Conservation (phyloP, 768 basidiomycete species). For the Kockovaella imperatae region DNA sequence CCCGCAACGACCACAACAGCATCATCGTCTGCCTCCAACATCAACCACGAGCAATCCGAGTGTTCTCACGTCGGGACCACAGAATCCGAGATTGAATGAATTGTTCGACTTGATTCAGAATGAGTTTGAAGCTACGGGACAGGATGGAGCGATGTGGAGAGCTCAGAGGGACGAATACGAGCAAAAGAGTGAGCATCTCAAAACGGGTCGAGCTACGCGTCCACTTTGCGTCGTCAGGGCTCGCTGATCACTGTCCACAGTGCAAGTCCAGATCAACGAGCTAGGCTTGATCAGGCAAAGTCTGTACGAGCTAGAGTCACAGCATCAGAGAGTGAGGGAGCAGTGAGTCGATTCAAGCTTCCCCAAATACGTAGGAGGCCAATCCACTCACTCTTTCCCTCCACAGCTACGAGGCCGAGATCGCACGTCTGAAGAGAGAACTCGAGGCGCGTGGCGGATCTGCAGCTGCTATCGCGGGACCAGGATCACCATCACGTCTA, state of each 20-base stretch:
- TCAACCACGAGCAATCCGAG: background rate
- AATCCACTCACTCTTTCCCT: background rate
- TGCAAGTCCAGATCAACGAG: conserved; percentile 68
- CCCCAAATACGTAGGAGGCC: background rate
- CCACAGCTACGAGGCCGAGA: conserved; percentile 67
- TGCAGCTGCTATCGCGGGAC: background rate
- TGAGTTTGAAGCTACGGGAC: conserved; percentile 70
- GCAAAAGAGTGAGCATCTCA: conserved; percentile 60
- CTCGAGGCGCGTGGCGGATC: conserved; percentile 48
- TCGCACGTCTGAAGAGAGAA: conserved; percentile 63
- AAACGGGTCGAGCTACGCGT: background rate
- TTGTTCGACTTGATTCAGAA: conserved; percentile 70
- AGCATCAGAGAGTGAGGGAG: conserved; percentile 75
- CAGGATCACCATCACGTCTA: background rate
- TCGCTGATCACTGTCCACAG: conserved; percentile 18
- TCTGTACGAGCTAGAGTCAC: conserved; percentile 82
- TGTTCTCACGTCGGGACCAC: background rate
- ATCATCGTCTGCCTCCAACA: background rate
- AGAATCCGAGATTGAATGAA: conserved; percentile 55
- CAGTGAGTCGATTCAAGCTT: conserved; percentile 44
- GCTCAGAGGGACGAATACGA: conserved; percentile 84
- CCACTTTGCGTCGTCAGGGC: background rate
- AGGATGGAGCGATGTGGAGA: conserved; percentile 61
- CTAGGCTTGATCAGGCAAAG: conserved; percentile 80
- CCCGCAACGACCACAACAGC: background rate